Base-by-base conservation (phyloP, 441 rosid species). In the Rhodomyrtus psidioides region DNA sequence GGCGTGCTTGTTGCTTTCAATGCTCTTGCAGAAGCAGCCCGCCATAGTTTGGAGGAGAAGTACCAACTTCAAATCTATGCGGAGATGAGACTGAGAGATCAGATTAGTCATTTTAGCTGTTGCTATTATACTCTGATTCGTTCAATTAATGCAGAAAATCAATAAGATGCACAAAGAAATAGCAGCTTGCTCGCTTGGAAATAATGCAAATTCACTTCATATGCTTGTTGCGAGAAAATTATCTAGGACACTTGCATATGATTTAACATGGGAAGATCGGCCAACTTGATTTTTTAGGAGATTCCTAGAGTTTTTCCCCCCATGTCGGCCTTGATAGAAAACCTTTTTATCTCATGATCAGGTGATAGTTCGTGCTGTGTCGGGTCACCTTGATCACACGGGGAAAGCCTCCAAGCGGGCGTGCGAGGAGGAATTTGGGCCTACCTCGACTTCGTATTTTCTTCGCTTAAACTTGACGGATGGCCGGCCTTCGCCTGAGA, bases 331-430 rank as follows among this genome's bases (percentile, higher is more conserved):
- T 3, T 21, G 21, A 5, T 13, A 12, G 24, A 28, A 65, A 21
- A 65, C 34, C 8, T 21, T 65, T 65, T 65, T 12, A 34, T 70
- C 4, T 60, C 6, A 39, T 70, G 3, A 39, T 70, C 15, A 21
- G 7, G n/a, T 65, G 2, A 65, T 19, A 0, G 0, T 19, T 19
- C 2, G 15, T 5, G 1, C 19, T 5, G 3, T 65, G 4, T 55
- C 2, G 7, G 21, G 8, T 65, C n/a, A 1, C 34, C 0, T 34
- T 21, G 0, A 34, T 34, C 0, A 21, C 2, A 21, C 7, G 1
- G 0, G 17, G 10, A 65, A 10, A 70, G 9, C 49, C n/a, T 34
- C 0, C 8, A 5, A 10, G 26, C 24, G 1, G 53, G 51, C 12
- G 4, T 4, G 51, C 51, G 12, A 49, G 51, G 51, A 49, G 51